These are phyloP conservation scores for Elongisporangium undulatum DNA, from an alignment of 352 stramenopile species.

Conservation along the genomic window DNA sequence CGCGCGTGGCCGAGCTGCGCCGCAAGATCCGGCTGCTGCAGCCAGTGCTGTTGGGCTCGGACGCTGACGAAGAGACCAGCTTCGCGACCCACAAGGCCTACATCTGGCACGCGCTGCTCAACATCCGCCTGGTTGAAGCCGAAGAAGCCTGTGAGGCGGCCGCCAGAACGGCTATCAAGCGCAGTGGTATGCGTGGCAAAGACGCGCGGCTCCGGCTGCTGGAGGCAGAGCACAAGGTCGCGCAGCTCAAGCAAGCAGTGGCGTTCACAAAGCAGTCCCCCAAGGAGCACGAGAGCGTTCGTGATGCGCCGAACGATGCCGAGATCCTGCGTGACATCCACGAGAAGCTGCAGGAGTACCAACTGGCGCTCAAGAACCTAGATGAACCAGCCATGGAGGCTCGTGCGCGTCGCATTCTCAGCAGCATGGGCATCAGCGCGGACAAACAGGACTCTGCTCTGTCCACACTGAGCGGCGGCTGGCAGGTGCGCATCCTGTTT, in stretches of 20 bases:
- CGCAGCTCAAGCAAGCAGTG: slow-evolving; percentile 19
- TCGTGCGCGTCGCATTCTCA: slow-evolving; percentile 36
- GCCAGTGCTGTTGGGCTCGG: slow-evolving; percentile 14
- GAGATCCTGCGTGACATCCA: slow-evolving; percentile 36
- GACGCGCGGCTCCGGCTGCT: slow-evolving; percentile 39
- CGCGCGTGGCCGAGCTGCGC: slow-evolving; percentile 29
- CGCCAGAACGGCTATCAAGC: slow-evolving; percentile 52
- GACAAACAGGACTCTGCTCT: slow-evolving; percentile 73
- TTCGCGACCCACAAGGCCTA: slow-evolving; percentile 33
- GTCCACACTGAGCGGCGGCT: slow-evolving; percentile 46
- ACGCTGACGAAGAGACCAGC: neutral
- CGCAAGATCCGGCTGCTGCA: slow-evolving; percentile 33
- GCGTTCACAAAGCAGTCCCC: slow-evolving; percentile 12
- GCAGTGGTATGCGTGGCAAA: slow-evolving; percentile 45
- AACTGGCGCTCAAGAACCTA: slow-evolving; percentile 36
- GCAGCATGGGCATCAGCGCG: slow-evolving; percentile 67
- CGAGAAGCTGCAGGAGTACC: slow-evolving; percentile 33
- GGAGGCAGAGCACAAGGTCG: slow-evolving; percentile 32
- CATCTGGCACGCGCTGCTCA: slow-evolving; percentile 27
- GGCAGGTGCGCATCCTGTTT: slow-evolving; percentile 59
- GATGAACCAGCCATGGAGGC: slow-evolving; percentile 54
- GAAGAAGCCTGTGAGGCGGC: slow-evolving; percentile 22
- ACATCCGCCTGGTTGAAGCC: slow-evolving; percentile 31
- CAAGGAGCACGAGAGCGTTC: slow-evolving; percentile 20
- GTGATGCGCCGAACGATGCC: slow-evolving; percentile 15